Evolutionary conservation across 169 alveolate genomes (phyloP).

Genomic region (Eimeria zaria): DNA sequence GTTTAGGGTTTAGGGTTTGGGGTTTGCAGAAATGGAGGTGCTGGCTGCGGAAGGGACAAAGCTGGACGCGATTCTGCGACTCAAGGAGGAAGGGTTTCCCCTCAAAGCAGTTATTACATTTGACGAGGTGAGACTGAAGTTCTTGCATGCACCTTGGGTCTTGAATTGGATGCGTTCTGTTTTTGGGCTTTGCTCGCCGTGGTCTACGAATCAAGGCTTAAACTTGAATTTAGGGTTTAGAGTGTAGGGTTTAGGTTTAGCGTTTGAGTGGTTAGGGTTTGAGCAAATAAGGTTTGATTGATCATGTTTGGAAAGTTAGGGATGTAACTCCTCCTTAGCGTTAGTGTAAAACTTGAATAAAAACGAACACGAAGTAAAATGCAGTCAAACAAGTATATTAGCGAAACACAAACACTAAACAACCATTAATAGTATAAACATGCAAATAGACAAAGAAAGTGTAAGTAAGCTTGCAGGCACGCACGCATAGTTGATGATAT

Average conservation of each 20-base stretch:
- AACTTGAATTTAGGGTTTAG: conserved; percentile 9
- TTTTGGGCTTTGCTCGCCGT: not conserved
- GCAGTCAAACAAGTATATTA: too few relatives aligned
- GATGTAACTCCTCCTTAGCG: too few relatives aligned
- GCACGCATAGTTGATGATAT: too few relatives aligned
- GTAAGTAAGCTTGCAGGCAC: too few relatives aligned
- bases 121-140: conserved; percentile 45
- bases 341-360: too few relatives aligned
- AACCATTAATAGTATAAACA: too few relatives aligned
- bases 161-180: not conserved
- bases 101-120: conserved; percentile 54
- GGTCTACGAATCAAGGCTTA: not conserved
- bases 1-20: conserved; percentile 8
- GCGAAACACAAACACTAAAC: too few relatives aligned
- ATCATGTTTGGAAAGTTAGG: too few relatives aligned
- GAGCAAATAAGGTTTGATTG: not conserved
- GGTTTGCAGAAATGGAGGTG: conserved; percentile 75
- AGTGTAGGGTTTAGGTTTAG: not conserved
- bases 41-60: conserved; percentile 70
- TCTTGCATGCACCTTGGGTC: not conserved
- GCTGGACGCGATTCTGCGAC: not conserved
- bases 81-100: conserved; percentile 28
- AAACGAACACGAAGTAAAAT: too few relatives aligned
- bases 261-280: not conserved
- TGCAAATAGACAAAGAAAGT: too few relatives aligned